A percentile compares a stretch with the other conserved stretches of the same genome.
These are phyloP conservation scores for Cladobotryum protrusum DNA, from an alignment of 2,329 filamentous ascomycete species.

Conservation along the genomic window DNA sequence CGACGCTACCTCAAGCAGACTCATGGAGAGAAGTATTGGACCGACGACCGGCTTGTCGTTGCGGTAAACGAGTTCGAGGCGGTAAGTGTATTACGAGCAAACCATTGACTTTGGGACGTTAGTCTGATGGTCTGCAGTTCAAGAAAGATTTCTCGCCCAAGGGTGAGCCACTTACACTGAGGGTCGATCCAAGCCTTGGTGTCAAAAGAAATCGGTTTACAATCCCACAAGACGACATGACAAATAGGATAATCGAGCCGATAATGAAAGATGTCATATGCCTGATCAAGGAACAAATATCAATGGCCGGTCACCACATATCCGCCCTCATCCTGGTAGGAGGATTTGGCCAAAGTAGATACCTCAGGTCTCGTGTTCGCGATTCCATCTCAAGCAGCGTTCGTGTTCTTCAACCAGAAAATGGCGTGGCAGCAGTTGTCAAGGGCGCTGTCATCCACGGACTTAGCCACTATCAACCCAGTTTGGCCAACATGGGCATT, in stretches of 20 bases:
- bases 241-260: constrained; percentile 43
- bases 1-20: constrained; percentile 36
- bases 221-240: constrained; percentile 54
- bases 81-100: constrained; percentile 35
- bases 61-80: constrained; percentile 39
- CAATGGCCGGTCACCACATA: constrained; percentile 29
- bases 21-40: constrained; percentile 37
- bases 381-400: constrained; percentile 28
- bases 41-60: constrained; percentile 34
- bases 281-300: constrained; percentile 36
- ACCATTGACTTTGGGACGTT: constrained; percentile 12
- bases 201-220: constrained; percentile 25
- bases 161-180: constrained; percentile 31
- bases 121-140: constrained; percentile 21
- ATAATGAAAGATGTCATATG: constrained; percentile 38
- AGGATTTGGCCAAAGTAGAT: constrained; percentile 41
- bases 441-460: constrained; percentile 44
- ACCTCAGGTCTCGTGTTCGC: constrained; percentile 36
- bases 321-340: constrained; percentile 42
- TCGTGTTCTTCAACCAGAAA: constrained; percentile 41
- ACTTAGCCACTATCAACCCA: constrained; percentile 25
- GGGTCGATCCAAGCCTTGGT: constrained; percentile 27
- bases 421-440: constrained; percentile 45
- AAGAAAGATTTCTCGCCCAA: constrained; percentile 33
- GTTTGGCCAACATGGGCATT: constrained; percentile 23